Evolutionary conservation across 148 eudicot species (phyloP).

Genomic region (Fagopyrum tataricum): DNA sequence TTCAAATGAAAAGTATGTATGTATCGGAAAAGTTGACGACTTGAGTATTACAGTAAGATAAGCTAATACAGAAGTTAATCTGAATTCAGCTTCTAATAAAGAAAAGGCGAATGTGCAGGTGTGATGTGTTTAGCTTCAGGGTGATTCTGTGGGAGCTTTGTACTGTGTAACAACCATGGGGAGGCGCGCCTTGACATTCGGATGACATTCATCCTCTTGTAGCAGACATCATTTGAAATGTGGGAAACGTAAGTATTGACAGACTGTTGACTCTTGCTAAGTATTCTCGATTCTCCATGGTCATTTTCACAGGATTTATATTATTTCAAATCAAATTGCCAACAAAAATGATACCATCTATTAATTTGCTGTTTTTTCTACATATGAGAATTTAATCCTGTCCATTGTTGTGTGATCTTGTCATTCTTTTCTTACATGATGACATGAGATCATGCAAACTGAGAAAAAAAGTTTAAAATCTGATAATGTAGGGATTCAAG

Average conservation of each 20-base stretch:
- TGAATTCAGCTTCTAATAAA: background rate
- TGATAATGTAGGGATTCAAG: slow-evolving; percentile 53
- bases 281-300: background rate
- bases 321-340: no score
- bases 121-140: slow-evolving; percentile 88
- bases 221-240: slow-evolving; percentile 74
- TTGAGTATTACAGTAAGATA: background rate
- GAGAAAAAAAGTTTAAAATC: background rate
- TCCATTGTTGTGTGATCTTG: no score
- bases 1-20: slow-evolving; percentile 81
- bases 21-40: background rate
- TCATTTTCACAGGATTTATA: no score
- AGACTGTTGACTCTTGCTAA: slow-evolving; percentile 41
- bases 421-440: no score
- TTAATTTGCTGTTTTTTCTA: no score
- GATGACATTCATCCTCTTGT: slow-evolving; percentile 62
- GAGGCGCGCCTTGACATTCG: slow-evolving; percentile 83
- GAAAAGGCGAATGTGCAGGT: slow-evolving; percentile 37
- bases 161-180: slow-evolving; percentile 92
- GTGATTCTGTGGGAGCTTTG: slow-evolving; percentile 95
- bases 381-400: no score
- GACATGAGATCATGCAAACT: no score
- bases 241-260: slow-evolving; percentile 85
- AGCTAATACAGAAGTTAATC: background rate
- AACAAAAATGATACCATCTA: no score